Conservation (phyloP, 306 rosid genomes). For the Sphenostylis stenocarpa region DNA sequence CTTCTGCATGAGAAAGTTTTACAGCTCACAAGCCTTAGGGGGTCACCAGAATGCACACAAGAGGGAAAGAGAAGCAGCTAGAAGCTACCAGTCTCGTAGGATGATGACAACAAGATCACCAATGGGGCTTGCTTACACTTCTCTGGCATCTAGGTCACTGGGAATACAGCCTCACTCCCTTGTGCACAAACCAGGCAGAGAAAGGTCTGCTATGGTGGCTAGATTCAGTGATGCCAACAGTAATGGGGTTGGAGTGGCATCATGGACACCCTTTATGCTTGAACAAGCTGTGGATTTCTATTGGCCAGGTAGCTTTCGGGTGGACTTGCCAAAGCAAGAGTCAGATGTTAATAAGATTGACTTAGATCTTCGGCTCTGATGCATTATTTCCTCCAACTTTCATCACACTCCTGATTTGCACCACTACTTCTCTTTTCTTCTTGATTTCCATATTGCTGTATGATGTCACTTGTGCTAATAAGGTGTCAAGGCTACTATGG, state of each 20-base stretch:
- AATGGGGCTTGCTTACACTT: conserved; percentile 40
- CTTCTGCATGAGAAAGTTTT: conserved; percentile 73
- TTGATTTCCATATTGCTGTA: neutral
- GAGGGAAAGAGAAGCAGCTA: conserved; percentile 73
- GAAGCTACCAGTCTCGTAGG: conserved; percentile 50
- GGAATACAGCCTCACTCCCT: conserved; percentile 65
- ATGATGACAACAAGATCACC: conserved; percentile 41
- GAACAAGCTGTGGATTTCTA: conserved; percentile 47
- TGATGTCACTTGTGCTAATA: conserved; percentile 13
- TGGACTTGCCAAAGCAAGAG: conserved; percentile 40
- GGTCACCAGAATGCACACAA: conserved; percentile 89
- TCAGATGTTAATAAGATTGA: conserved; percentile 52
- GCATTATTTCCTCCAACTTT: neutral
- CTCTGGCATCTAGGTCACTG: conserved; percentile 44
- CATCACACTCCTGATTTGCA: neutral
- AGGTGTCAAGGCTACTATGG: conserved; percentile 10
- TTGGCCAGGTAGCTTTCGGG: conserved; percentile 73
- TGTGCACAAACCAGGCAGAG: conserved; percentile 51
- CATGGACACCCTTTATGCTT: conserved; percentile 49
- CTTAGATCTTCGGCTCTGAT: conserved; percentile 66
- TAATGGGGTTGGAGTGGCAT: conserved; percentile 32
- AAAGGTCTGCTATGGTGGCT: conserved; percentile 43
- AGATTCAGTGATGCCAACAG: conserved; percentile 31
- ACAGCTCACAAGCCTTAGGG: conserved; percentile 75
- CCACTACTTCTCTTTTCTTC: neutral